Evolutionary conservation across 2,329 filamentous ascomycete species (phyloP).

Genomic region (Diaporthe eres): DNA sequence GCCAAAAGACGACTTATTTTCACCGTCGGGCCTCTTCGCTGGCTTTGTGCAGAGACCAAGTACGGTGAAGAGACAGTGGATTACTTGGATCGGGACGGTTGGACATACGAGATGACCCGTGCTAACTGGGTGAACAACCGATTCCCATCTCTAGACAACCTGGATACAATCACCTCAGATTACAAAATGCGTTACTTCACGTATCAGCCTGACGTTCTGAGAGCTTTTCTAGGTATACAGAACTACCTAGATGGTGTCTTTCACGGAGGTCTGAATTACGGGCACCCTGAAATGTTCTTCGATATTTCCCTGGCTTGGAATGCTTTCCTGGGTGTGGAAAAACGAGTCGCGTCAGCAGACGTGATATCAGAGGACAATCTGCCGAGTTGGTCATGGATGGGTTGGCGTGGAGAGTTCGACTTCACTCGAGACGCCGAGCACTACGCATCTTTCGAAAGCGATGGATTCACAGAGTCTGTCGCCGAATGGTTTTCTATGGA

Average conservation of each 20-base stretch:
- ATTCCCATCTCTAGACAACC: neutral
- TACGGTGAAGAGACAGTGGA: neutral
- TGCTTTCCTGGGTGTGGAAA: neutral
- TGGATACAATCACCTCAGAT: neutral
- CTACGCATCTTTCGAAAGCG: too few species aligned
- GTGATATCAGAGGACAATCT: neutral
- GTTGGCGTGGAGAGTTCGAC: neutral
- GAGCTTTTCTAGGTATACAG: neutral
- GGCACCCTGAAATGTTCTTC: neutral
- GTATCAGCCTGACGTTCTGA: neutral
- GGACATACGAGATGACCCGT: neutral
- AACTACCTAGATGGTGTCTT: neutral
- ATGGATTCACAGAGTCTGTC: neutral
- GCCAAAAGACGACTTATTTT: neutral
- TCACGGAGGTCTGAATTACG: neutral
- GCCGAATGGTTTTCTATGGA: neutral
- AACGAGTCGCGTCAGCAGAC: neutral
- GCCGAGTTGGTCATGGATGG: slow-evolving; percentile 2
- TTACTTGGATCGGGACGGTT: neutral
- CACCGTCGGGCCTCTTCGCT: neutral
- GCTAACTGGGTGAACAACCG: neutral
- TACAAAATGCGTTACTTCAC: neutral
- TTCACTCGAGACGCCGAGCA: neutral
- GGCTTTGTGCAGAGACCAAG: neutral
- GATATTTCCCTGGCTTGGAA: neutral